Base-by-base conservation (phyloP, 768 basidiomycete genomes). In the Sporobolomyces roseus region DNA sequence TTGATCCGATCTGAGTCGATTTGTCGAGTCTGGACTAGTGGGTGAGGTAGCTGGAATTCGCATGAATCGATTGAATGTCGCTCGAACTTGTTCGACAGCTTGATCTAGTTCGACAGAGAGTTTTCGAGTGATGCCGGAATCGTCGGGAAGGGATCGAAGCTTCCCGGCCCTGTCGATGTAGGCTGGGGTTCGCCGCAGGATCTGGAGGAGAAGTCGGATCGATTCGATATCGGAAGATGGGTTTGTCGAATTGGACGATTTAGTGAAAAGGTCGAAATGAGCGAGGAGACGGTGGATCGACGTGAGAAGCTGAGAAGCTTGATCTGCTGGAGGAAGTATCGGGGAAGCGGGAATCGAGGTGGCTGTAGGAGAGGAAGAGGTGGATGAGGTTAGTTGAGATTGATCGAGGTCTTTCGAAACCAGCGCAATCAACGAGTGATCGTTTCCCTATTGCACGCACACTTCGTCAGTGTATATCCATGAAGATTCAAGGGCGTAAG, bases 351-450 rank as follows among this genome's bases (percentile, higher is more conserved):
- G 70, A 4, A 65, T 80, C 84, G 71, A 83, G 85, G 64, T 80
- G 80, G 30, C 76, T 81, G 73, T 90, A 88, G 55, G 87, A 85
- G 89, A 88, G 90, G 76, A 90, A 0, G 82, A 51, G 79, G 79
- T 4, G 85, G 78, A 52, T 84, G 45, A 53, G 21, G 52, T 4
- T 35, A 32, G 30, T 8, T 43, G 21, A 50, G 41, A 35, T 19
- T 33, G 16, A 52, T 32, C 58, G 49, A 75, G 60, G n/a, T 70
- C 54, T 3, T 29, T 14, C 25, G 68, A 66, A 21, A 74, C 66
- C 25, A 64, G 66, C 52, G 59, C 55, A 50, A 78, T 61, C 25
- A 56, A 56, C 2, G 65, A 54, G 14, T 54, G 36, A 35, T 75
- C 63, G 50, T 63, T 55, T 13, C 59, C 70, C 61, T 77, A 61